phyloP scores from a whole-genome alignment of 768 basidiomycete species.

The Mycena filopes region DNA sequence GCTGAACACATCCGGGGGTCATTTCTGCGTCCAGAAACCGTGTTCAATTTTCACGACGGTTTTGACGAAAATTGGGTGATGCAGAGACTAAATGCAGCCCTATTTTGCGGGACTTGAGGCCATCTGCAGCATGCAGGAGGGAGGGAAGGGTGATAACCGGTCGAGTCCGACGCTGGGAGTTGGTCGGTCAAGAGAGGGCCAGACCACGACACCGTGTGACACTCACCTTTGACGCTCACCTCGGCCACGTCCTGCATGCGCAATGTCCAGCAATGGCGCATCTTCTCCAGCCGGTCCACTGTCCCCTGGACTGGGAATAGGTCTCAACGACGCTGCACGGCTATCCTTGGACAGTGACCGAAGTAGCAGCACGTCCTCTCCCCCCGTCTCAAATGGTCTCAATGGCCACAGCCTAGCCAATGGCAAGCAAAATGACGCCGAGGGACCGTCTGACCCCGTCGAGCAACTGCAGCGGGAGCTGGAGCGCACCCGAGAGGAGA shows the following conservation, averaged over 20 bases:
- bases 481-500: slow-evolving; percentile 81
- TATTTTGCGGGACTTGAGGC: too few species aligned
- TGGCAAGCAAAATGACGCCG: slow-evolving; percentile 46
- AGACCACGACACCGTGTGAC: too few species aligned
- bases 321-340: slow-evolving; percentile 44
- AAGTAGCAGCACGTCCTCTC: slow-evolving; percentile 44
- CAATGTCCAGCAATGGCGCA: slow-evolving; percentile 42
- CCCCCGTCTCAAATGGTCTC: slow-evolving; percentile 46
- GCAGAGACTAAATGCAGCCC: too few species aligned
- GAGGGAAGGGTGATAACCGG: too few species aligned
- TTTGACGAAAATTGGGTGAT: too few species aligned
- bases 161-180: too few species aligned
- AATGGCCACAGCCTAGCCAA: slow-evolving; percentile 46
- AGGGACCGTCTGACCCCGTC: slow-evolving; percentile 59
- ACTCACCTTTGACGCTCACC: not conserved
- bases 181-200: too few species aligned
- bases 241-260: slow-evolving; percentile 27
- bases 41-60: too few species aligned
- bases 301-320: slow-evolving; percentile 37
- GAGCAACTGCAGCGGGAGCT: slow-evolving; percentile 79
- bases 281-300: slow-evolving; percentile 45
- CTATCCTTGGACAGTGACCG: slow-evolving; percentile 60
- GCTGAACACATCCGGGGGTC: too few species aligned
- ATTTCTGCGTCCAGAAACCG: too few species aligned
- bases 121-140: too few species aligned